phyloP scores from a whole-genome alignment of 257 asterid species.

The Capsicum baccatum region DNA sequence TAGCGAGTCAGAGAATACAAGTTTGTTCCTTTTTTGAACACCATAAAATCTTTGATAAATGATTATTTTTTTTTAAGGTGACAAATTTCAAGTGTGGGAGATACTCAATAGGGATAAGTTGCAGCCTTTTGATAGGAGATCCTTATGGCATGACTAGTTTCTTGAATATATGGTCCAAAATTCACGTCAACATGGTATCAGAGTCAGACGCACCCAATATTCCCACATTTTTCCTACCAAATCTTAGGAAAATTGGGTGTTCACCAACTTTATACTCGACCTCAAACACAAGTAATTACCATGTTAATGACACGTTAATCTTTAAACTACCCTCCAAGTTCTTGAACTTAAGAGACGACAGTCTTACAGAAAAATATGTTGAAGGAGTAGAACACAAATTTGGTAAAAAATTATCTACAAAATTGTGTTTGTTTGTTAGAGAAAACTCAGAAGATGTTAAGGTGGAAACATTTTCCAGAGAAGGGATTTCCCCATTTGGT shows the following conservation, averaged over 20 bases:
- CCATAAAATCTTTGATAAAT: background rate
- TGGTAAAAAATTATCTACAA: slow-evolving; percentile 38
- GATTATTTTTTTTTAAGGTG: slow-evolving; percentile 45
- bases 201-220: slow-evolving; percentile 31
- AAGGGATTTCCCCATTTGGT: slow-evolving; percentile 27
- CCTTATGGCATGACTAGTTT: slow-evolving; percentile 57
- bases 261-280: slow-evolving; percentile 36
- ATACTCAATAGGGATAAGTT: slow-evolving; percentile 74
- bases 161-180: slow-evolving; percentile 56
- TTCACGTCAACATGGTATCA: slow-evolving; percentile 46
- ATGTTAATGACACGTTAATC: slow-evolving; percentile 34
- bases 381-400: slow-evolving; percentile 44
- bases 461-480: slow-evolving; percentile 43
- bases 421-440: slow-evolving; percentile 43
- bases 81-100: slow-evolving; percentile 76
- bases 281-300: slow-evolving; percentile 35
- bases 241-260: slow-evolving; percentile 32
- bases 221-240: slow-evolving; percentile 58
- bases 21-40: background rate
- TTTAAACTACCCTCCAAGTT: slow-evolving; percentile 39
- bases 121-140: slow-evolving; percentile 64
- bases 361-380: slow-evolving; percentile 50
- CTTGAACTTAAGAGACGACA: slow-evolving; percentile 28
- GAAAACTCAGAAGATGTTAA: slow-evolving; percentile 36
- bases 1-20: too few species aligned